A percentile compares a stretch with the other conserved stretches of the same genome.
These are phyloP conservation scores for Dictyostelium intermedium DNA, from an alignment of 78 protist species.

Conservation along the genomic window DNA sequence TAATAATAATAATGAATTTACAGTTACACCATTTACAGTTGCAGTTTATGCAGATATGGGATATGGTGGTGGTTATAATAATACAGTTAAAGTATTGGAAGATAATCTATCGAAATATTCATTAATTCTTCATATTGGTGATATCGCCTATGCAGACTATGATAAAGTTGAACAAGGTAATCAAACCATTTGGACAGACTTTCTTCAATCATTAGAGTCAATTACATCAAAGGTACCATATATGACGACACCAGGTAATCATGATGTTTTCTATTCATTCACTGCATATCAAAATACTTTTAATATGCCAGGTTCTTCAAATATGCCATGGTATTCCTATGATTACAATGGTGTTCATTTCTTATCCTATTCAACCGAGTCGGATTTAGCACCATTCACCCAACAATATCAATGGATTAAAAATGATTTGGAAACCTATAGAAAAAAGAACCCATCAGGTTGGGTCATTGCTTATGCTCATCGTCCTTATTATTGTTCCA, in stretches of 20 bases:
- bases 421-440: constrained; percentile 20
- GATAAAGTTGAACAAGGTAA: constrained; percentile 52
- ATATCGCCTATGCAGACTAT: constrained; percentile 61
- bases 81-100: not conserved
- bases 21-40: constrained; percentile 43
- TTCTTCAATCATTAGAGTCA: constrained; percentile 14
- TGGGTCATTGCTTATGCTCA: constrained; percentile 72
- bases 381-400: constrained; percentile 69
- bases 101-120: constrained; percentile 4
- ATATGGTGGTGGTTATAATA: constrained; percentile 59
- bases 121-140: constrained; percentile 57
- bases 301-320: constrained; percentile 55
- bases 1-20: not conserved
- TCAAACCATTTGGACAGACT: constrained; percentile 58
- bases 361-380: constrained; percentile 16
- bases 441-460: constrained; percentile 43
- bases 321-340: constrained; percentile 66
- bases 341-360: constrained; percentile 64
- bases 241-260: constrained; percentile 77
- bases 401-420: constrained; percentile 74
- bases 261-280: constrained; percentile 60
- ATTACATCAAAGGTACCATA: constrained; percentile 54
- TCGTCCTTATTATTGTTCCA: constrained; percentile 71
- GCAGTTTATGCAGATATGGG: constrained; percentile 76
- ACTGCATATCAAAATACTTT: constrained; percentile 60